These are phyloP conservation scores for Podospora australis DNA, from an alignment of 495 filamentous ascomycete species.

Conservation along the genomic window DNA sequence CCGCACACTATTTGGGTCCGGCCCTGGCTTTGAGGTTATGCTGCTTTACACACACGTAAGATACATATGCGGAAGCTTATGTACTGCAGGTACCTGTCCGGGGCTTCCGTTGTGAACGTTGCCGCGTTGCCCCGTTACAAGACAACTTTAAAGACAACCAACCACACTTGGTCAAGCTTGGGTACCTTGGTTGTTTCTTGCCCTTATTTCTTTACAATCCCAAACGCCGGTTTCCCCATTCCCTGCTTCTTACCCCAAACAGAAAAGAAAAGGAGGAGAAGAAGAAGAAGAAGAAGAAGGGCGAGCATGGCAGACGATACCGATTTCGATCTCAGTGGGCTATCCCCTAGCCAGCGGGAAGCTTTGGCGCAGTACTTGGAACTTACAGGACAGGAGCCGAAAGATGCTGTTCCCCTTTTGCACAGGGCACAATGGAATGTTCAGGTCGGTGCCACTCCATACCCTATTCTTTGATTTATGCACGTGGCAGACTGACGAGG, in stretches of 20 bases:
- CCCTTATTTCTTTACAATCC: no score
- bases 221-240: conserved; percentile 28
- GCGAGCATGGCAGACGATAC: conserved; percentile 28
- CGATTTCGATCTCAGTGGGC: conserved; percentile 57
- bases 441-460: conserved; percentile 49
- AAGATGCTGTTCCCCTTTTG: conserved; percentile 73
- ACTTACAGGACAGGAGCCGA: conserved; percentile 75
- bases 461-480: neutral
- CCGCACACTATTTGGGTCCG: no score
- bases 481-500: neutral
- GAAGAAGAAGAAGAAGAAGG: neutral
- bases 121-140: no score
- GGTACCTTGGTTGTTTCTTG: no score
- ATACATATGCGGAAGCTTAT: no score
- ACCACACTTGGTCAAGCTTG: no score
- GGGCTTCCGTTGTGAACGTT: no score
- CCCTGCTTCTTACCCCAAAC: conserved; percentile 11
- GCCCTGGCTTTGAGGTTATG: no score
- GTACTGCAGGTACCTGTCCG: no score
- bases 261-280: neutral
- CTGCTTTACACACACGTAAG: no score
- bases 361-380: conserved; percentile 81
- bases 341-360: conserved; percentile 68
- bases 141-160: no score
- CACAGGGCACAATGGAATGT: conserved; percentile 93